Percentiles rank a stretch among this genome's conserved stretches.
These are phyloP conservation scores for Trypethelium eluteriae DNA, from an alignment of 495 filamentous ascomycete genomes.

Conservation along the genomic window DNA sequence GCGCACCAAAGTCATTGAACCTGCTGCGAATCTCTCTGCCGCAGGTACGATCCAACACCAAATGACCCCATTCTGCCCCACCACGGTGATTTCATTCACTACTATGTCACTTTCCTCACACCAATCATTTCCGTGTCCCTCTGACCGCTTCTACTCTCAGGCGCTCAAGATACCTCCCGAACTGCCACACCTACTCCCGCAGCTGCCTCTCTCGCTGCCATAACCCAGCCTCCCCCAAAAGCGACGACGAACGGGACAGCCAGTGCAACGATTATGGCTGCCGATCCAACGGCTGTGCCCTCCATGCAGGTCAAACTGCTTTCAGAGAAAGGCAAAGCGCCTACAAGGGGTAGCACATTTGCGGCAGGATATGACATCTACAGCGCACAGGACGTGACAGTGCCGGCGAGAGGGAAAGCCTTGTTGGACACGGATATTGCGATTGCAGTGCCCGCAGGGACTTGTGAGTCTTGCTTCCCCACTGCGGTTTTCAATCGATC, in stretches of 20 bases:
- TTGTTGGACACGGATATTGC: conserved; percentile 84
- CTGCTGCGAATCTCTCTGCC: conserved; percentile 24
- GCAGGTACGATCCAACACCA: conserved; percentile 18
- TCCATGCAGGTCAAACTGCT: conserved; percentile 81
- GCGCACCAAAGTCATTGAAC: conserved; percentile 46
- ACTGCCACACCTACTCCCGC: conserved; percentile 21
- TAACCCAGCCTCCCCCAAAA: conserved; percentile 28
- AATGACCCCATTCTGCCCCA: conserved; percentile 12
- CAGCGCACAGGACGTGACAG: conserved; percentile 59
- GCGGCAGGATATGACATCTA: conserved; percentile 93
- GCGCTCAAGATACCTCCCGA: conserved; percentile 22
- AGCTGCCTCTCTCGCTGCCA: conserved; percentile 17
- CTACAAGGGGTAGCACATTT: conserved; percentile 80
- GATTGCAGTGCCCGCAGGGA: conserved; percentile 79
- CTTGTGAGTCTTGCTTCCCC: conserved; percentile 52
- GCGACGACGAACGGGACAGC: conserved; percentile 27
- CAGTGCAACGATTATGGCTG: conserved; percentile 21
- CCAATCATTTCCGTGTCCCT: background rate
- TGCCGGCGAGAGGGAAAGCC: conserved; percentile 75
- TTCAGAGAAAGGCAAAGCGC: conserved; percentile 59
- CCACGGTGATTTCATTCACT: conserved; percentile 2
- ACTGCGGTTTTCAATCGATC: background rate
- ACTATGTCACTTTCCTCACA: conserved; percentile 13
- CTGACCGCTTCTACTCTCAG: conserved; percentile 16
- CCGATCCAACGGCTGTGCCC: conserved; percentile 36